These are phyloP conservation scores for Bolboschoenoplectus hybrid DNA, from an alignment of 202 grass and related monocot species.

Conservation along the genomic window DNA sequence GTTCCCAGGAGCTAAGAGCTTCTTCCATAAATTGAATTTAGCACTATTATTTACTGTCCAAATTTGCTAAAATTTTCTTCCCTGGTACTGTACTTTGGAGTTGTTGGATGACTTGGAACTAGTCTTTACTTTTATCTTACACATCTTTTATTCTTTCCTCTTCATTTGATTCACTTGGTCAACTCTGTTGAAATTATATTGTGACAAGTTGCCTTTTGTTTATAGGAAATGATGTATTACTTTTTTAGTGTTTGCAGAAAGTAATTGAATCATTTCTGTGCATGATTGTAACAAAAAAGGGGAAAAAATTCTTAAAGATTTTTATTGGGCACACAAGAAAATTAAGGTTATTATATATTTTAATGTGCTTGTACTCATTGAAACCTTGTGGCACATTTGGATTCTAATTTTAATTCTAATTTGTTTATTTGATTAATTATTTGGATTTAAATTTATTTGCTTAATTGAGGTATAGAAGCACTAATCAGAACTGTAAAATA, in stretches of 20 bases:
- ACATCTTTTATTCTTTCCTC: neutral
- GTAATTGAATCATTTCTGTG: neutral
- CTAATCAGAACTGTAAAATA: neutral
- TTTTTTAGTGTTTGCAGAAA: neutral
- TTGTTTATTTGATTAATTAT: neutral
- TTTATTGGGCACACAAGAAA: too few relatives aligned
- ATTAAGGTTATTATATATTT: neutral
- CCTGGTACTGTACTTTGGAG: neutral
- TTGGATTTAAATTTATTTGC: neutral
- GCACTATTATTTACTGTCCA: too few relatives aligned
- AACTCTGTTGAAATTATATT: neutral
- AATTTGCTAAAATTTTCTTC: neutral
- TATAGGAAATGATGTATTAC: neutral
- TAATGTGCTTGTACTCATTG: slow-evolving; percentile 10
- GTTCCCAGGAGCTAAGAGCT: neutral
- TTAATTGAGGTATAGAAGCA: neutral
- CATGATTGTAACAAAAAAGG: neutral
- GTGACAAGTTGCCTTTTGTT: neutral
- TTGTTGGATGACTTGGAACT: slow-evolving; percentile 6
- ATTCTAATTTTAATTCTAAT: neutral
- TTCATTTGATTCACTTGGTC: neutral
- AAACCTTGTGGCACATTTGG: neutral
- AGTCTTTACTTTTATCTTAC: neutral
- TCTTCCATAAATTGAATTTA: neutral
- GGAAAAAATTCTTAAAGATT: neutral